A percentile compares a stretch with the other conserved stretches of the same genome.
Evolutionary conservation across 2,329 filamentous ascomycete genomes (phyloP).

Genomic region (Verticillium nubilum): DNA sequence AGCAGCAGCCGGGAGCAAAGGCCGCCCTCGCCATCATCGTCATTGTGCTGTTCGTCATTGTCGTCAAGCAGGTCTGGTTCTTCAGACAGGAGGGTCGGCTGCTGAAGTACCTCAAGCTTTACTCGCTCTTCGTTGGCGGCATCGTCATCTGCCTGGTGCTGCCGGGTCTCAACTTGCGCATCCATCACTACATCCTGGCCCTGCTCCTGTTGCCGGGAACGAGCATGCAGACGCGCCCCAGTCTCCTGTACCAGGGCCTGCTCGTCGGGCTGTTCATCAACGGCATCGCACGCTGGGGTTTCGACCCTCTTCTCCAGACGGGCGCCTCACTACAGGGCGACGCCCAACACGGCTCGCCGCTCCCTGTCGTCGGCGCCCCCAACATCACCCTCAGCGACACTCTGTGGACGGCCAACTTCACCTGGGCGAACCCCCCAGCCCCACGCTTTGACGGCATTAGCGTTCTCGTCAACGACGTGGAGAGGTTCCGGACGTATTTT

Average conservation of each 20-base stretch:
- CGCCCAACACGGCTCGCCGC: slow-evolving; percentile 53
- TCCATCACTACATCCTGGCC: slow-evolving; percentile 92
- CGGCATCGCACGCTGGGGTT: slow-evolving; percentile 90
- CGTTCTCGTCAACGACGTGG: slow-evolving; percentile 80
- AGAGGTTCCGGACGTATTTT: slow-evolving; percentile 70
- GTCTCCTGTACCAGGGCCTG: slow-evolving; percentile 82
- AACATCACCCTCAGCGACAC: slow-evolving; percentile 33
- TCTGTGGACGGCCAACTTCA: slow-evolving; percentile 61
- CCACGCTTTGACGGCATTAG: slow-evolving; percentile 68
- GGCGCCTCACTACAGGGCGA: slow-evolving; percentile 66
- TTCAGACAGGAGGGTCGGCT: slow-evolving; percentile 83
- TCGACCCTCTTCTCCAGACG: slow-evolving; percentile 83
- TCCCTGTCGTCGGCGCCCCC: slow-evolving; percentile 49
- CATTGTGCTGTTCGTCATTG: slow-evolving; percentile 61
- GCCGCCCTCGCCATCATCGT: slow-evolving; percentile 77
- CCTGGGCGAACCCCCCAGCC: slow-evolving; percentile 38
- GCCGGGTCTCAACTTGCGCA: slow-evolving; percentile 74
- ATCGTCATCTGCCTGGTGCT: slow-evolving; percentile 67
- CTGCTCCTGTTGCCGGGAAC: slow-evolving; percentile 85
- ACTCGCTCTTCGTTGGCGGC: slow-evolving; percentile 59
- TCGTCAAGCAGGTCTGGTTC: slow-evolving; percentile 73
- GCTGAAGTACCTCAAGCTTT: slow-evolving; percentile 70
- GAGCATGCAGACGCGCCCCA: slow-evolving; percentile 78
- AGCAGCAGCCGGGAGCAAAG: slow-evolving; percentile 83
- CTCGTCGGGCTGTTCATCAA: slow-evolving; percentile 91